Evolutionary conservation across 345 rosid species (phyloP).

Genomic region (Moricandia moricandioides): DNA sequence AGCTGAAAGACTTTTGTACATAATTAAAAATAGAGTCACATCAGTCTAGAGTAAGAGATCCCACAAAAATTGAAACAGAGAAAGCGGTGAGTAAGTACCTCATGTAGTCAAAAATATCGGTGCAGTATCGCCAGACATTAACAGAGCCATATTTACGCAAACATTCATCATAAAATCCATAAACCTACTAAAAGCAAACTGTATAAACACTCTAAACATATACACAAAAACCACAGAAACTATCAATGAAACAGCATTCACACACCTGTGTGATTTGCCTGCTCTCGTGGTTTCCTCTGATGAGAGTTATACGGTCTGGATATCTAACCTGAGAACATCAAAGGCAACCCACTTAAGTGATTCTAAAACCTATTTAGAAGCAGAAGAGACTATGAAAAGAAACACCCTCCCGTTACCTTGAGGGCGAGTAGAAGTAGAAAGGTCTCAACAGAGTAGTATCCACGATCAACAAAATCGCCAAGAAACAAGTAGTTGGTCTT

Average conservation of each 20-base stretch:
- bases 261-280: conserved; percentile 99
- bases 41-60: conserved; percentile 3
- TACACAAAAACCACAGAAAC: background rate
- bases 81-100: conserved; percentile 50
- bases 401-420: conserved; percentile 51
- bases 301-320: conserved; percentile 93
- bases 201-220: conserved; percentile 1
- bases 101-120: conserved; percentile 90
- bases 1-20: conserved; percentile 70
- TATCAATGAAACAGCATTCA: conserved; percentile 32
- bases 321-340: conserved; percentile 72
- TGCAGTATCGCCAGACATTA: conserved; percentile 99
- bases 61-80: background rate
- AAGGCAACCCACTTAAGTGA: conserved; percentile 20
- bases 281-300: conserved; percentile 96
- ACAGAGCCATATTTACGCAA: conserved; percentile 91
- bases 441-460: conserved; percentile 94
- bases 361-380: background rate
- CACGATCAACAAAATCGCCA: conserved; percentile 98
- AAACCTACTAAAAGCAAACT: conserved; percentile 56
- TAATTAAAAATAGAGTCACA: background rate
- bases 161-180: conserved; percentile 98
- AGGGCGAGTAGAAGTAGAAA: conserved; percentile 90
- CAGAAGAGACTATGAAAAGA: background rate
- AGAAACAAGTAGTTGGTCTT: conserved; percentile 94